Base-by-base conservation (phyloP, 2,329 filamentous ascomycete species). In the Alternaria atra region DNA sequence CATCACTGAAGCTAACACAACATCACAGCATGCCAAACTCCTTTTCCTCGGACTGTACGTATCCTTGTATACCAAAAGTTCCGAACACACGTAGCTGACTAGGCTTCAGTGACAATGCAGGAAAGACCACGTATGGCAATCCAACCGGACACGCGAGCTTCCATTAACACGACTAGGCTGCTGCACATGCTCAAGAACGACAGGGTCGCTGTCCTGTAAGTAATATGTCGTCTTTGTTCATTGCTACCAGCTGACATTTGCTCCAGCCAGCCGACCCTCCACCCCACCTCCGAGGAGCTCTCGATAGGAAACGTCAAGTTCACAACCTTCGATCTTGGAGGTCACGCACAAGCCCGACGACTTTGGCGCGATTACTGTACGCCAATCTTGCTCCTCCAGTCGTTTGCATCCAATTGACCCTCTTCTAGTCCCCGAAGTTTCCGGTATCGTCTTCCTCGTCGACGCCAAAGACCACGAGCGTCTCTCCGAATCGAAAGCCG, bases 391-490 rank as follows among this genome's bases (percentile, higher is more conserved):
- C 27, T n/a, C 27, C 34, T 23, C 47, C 25, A 5, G n/a, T 23
- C 9, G 9, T 7, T 10, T 43, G 37, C 52, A 39, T 10, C 25
- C 5, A 5, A 39, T 64, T 67, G 50, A 70, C 59, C 44, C 10
- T 34, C 9, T 23, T 34, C 15, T 56, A 76, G 70, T 79, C 69
- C 77, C 77, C 58, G 75, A 79, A 68, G 77, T 77, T 12, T 68
- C 65, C 81, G 94, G 94, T 62, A 97, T 98, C 73, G 94, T 99
- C 72, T 99, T 98, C 87, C 90, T 98, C 60, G 92, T 99, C 73
- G 95, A 99, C 76, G 93, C 95, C 75, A 97, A 97, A 84, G 95
- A 99, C 82, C 91, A 93, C 82, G 94, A 98, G 84, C 93, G 95
- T 71, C 92, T 99, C 80, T 80, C 86, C 74, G 95, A 99, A 85